Evolutionary conservation across 2,329 filamentous ascomycete genomes (phyloP).

Genomic region (Ophiostoma triangulosporum): DNA sequence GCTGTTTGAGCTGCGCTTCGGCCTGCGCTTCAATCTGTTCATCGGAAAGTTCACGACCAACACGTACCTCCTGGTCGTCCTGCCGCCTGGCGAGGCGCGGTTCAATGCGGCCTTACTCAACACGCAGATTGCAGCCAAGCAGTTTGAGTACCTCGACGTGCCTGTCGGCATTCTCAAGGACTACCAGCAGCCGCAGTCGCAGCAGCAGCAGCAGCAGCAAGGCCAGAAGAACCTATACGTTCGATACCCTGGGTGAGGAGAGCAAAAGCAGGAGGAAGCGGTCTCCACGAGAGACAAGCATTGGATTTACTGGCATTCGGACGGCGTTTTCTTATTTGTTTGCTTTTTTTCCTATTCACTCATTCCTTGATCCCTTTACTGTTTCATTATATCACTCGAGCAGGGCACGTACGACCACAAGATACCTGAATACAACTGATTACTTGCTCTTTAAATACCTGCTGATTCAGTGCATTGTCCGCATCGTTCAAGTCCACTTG

Average conservation of each 20-base stretch:
- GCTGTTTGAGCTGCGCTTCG: constrained; percentile 67
- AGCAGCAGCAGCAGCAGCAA: background rate
- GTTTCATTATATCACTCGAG: background rate
- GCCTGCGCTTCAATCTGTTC: constrained; percentile 75
- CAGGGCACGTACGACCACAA: background rate
- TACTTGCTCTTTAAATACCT: background rate
- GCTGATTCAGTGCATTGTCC: background rate
- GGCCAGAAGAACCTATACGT: background rate
- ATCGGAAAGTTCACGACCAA: constrained; percentile 94
- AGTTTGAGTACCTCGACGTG: constrained; percentile 58
- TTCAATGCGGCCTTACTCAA: constrained; percentile 89
- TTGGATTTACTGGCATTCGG: background rate
- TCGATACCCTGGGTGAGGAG: background rate
- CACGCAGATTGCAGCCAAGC: constrained; percentile 71
- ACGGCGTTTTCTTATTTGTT: background rate
- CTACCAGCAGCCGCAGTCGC: constrained; percentile 1
- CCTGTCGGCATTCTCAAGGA: constrained; percentile 24
- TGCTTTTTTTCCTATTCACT: background rate
- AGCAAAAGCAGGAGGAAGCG: background rate
- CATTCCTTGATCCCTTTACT: background rate
- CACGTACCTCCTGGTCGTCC: constrained; percentile 85
- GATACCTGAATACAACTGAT: background rate
- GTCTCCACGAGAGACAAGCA: background rate
- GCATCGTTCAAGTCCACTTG: constrained; percentile 34
- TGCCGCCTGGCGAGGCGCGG: constrained; percentile 79